A percentile compares a stretch with the other conserved stretches of the same genome.
Evolutionary conservation across 164 flowering plant species (phyloP).

Genomic region (Macadamia tetraphylla): DNA sequence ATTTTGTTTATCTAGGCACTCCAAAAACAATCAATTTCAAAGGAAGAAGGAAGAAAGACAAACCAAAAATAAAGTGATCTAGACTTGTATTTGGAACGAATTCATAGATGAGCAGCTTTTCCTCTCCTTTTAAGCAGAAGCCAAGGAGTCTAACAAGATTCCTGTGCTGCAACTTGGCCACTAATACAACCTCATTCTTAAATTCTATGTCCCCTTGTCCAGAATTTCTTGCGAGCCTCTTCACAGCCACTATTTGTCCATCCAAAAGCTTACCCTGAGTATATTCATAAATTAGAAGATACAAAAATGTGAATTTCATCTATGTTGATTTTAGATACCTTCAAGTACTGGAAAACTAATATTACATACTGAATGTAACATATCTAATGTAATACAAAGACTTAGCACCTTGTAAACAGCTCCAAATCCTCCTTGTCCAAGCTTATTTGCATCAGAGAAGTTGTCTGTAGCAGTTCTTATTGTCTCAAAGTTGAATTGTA

Average conservation of each 20-base stretch:
- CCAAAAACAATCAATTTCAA: not conserved
- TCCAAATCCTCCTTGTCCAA: no score
- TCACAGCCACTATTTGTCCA: conserved; percentile 21
- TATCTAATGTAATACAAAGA: conserved; percentile 15
- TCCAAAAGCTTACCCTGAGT: conserved; percentile 8
- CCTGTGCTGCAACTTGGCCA: conserved; percentile 14
- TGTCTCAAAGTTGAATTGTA: not conserved
- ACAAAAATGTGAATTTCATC: no score
- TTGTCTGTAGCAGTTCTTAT: no score
- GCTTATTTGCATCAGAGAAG: no score
- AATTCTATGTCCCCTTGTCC: conserved; percentile 17
- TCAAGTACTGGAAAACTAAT: conserved; percentile 14
- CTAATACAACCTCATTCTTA: conserved; percentile 13
- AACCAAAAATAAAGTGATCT: conserved; percentile 1
- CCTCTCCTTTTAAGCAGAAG: no score
- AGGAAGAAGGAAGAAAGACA: not conserved
- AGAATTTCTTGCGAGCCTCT: conserved; percentile 15
- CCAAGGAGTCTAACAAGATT: no score
- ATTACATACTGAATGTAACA: conserved; percentile 18
- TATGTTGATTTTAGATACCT: not conserved
- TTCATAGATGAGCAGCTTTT: no score
- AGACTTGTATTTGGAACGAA: not conserved
- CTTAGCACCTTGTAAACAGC: conserved; percentile 12
- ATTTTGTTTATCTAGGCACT: no score
- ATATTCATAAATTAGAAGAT: not conserved